Evolutionary conservation across 441 rosid genomes (phyloP).

Genomic region (Gossypium trilobum): DNA sequence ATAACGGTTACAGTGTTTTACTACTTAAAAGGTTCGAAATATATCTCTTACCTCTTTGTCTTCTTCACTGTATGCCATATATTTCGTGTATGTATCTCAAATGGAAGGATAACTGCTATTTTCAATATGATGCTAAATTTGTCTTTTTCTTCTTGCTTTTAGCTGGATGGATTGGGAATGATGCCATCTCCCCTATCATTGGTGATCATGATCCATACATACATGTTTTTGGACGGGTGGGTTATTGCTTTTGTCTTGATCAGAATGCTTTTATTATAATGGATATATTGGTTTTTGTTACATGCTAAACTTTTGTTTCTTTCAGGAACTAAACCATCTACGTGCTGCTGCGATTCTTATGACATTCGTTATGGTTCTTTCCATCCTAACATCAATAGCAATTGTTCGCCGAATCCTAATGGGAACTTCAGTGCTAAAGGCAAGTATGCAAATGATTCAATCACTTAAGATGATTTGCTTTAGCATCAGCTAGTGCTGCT

Average conservation of each 20-base stretch:
- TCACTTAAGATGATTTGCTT: not conserved
- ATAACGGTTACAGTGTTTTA: conserved; percentile 75
- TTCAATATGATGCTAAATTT: conserved; percentile 14
- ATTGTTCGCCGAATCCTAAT: conserved; percentile 78
- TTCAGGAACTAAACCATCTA: conserved; percentile 75
- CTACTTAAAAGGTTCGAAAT: conserved; percentile 66
- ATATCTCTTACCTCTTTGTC: not conserved
- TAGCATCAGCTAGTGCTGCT: not conserved
- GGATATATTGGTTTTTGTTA: not conserved
- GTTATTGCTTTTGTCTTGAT: conserved; percentile 14
- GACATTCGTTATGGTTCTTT: conserved; percentile 64
- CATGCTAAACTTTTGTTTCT: conserved; percentile 15
- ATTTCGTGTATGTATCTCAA: not conserved
- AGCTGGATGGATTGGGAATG: conserved; percentile 78
- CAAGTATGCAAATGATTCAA: conserved; percentile 24
- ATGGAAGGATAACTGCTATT: conserved; percentile 2
- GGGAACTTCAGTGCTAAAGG: conserved; percentile 99
- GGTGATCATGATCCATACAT: conserved; percentile 53
- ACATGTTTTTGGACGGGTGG: conserved; percentile 47
- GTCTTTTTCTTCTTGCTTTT: conserved; percentile 11
- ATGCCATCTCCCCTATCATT: conserved; percentile 58
- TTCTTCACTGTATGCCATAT: not conserved
- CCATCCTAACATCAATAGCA: conserved; percentile 80
- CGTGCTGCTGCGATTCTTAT: conserved; percentile 63
- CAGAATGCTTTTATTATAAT: not conserved